Base-by-base conservation (phyloP, 192 early-diverging fungal species). In the Coemansia sp. region DNA sequence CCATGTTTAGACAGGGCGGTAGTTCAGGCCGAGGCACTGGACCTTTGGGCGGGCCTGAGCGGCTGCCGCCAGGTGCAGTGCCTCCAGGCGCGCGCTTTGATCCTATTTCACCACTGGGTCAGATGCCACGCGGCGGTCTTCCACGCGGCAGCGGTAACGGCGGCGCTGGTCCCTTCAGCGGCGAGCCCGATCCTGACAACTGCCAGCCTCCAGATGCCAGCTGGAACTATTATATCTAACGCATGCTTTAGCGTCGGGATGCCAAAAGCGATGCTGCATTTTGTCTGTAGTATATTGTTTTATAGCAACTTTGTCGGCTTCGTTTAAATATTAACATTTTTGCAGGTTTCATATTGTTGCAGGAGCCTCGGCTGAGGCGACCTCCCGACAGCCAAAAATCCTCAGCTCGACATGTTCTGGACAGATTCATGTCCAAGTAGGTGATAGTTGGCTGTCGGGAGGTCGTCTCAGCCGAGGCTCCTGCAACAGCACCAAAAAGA, bases 81-180 rank as follows among this genome's bases (percentile, higher is more conserved):
- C 91, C 91, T 8, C 84, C 93, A 11, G 92, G 92, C 21, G 95
- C 95, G 9, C 84, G 93, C 18, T 97, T 94, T 74, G 93, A 97
- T 70, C 95, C 95, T 5, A 92, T 95, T 63, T 84, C 83, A 14
- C 95, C 95, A 10, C 92, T 92, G 85, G 47, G 59, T 28, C 17
- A 44, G 46, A 18, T 51, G 76, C 38, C 54, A 66, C 14, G 37
- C 21, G 34, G 51, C 61, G 49, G 58, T 26, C 52, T 10, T 54
- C 52, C 52, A 9, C 52, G 52, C 64, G 26, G 64, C 67, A 21
- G 55, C 63, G 47, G 52, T 28, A 26, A 26, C 12, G 51, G 51
- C 11, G 28, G 58, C 14, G 61, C 57, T 20, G 53, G 67, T 12
- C 55, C 58, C 18, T 63, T 70, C 52, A 64, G 76, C 62, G 76